A percentile compares a stretch with the other conserved stretches of the same genome.
These are phyloP conservation scores for Lepidium sativum DNA, from an alignment of 345 rosid species.

Conservation along the genomic window DNA sequence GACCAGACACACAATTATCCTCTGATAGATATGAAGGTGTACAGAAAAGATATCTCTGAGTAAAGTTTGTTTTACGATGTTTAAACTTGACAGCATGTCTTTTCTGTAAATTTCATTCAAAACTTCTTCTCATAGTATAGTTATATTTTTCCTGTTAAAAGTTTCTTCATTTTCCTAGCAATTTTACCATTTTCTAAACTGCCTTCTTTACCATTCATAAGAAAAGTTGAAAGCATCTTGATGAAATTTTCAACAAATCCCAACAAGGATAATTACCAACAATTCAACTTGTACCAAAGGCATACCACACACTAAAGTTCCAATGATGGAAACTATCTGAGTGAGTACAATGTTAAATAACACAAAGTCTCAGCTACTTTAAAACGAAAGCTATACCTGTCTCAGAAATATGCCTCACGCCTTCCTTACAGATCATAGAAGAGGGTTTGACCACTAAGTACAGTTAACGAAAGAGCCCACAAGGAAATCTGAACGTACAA, in stretches of 20 bases:
- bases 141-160: neutral
- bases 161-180: neutral
- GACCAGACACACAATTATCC: neutral
- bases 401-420: slow-evolving; percentile 51
- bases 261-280: neutral
- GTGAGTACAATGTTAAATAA: neutral
- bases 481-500: slow-evolving; percentile 66
- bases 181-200: neutral
- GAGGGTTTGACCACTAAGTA: slow-evolving; percentile 56
- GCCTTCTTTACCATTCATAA: neutral
- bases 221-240: neutral
- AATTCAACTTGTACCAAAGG: neutral
- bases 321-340: neutral
- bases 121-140: neutral
- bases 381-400: slow-evolving; percentile 42
- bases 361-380: slow-evolving; percentile 25
- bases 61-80: slow-evolving; percentile 33
- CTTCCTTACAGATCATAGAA: slow-evolving; percentile 37
- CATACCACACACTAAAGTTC: neutral
- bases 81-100: slow-evolving; percentile 13
- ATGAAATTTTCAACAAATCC: neutral
- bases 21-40: slow-evolving; percentile 8
- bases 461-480: slow-evolving; percentile 84
- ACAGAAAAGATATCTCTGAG: slow-evolving; percentile 29
- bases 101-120: neutral